phyloP scores from a whole-genome alignment of 1,284 basidiomycete species.

The Cronartium quercuum region DNA sequence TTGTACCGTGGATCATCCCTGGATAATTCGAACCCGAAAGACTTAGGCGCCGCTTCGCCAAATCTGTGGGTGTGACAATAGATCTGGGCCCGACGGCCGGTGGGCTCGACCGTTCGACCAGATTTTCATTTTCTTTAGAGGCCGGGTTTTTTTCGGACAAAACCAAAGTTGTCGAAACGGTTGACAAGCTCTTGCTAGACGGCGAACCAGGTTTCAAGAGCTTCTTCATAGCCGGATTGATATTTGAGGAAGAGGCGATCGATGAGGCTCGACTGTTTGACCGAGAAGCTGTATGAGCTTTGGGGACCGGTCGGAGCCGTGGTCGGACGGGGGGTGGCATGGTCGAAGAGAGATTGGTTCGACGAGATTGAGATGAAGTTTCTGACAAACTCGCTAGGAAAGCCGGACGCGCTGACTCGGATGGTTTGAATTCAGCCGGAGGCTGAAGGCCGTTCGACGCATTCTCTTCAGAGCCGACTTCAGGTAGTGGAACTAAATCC shows the following conservation, averaged over 20 bases:
- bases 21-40: conserved; percentile 1
- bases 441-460: neutral
- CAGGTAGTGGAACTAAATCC: neutral
- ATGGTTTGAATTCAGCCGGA: conserved; percentile 31
- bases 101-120: neutral
- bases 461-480: neutral
- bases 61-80: conserved; percentile 7
- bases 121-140: neutral
- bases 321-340: conserved; percentile 14
- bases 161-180: conserved; percentile 25
- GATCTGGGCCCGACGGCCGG: neutral
- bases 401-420: conserved; percentile 32
- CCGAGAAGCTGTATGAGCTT: conserved; percentile 10
- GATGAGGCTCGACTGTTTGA: conserved; percentile 21
- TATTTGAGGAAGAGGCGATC: conserved; percentile 7
- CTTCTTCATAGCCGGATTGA: conserved; percentile 26
- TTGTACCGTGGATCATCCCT: neutral
- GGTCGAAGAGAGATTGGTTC: neutral
- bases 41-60: conserved; percentile 12
- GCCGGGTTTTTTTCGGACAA: conserved; percentile 11
- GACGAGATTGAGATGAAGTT: neutral
- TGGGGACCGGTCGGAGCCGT: conserved; percentile 22
- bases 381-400: conserved; percentile 25
- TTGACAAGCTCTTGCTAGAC: conserved; percentile 12
- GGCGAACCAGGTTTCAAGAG: conserved; percentile 10